Conservation (phyloP, 345 rosid species). For the Gossypium bickii region DNA sequence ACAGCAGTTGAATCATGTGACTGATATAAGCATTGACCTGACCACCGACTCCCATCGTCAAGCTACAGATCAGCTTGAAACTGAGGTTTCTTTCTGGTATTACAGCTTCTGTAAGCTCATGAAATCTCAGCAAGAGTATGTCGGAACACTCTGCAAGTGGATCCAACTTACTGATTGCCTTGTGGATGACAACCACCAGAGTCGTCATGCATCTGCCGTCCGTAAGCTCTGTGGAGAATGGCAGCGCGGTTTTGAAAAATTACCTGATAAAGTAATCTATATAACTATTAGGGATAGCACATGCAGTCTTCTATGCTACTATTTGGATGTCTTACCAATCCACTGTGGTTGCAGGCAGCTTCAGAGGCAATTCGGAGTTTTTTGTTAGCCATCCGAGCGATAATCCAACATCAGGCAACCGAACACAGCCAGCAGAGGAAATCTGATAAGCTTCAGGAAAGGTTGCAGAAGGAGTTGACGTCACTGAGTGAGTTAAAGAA, state of each 20-base stretch:
- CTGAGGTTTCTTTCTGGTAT: slow-evolving; percentile 73
- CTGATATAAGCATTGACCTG: slow-evolving; percentile 39
- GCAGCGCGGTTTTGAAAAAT: slow-evolving; percentile 52
- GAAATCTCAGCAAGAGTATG: slow-evolving; percentile 62
- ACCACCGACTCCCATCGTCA: slow-evolving; percentile 63
- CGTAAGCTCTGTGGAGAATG: slow-evolving; percentile 61
- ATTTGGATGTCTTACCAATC: not conserved
- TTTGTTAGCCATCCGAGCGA: slow-evolving; percentile 49
- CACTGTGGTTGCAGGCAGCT: slow-evolving; percentile 43
- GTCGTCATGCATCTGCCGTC: slow-evolving; percentile 40
- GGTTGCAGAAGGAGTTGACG: slow-evolving; percentile 57
- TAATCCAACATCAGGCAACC: slow-evolving; percentile 55
- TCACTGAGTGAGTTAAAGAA: slow-evolving; percentile 57
- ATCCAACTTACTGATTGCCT: slow-evolving; percentile 55
- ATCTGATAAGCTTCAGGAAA: slow-evolving; percentile 53
- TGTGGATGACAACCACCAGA: slow-evolving; percentile 44
- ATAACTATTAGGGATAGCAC: not conserved
- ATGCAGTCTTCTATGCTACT: not conserved
- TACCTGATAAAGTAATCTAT: slow-evolving; percentile 65
- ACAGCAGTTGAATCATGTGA: slow-evolving; percentile 55
- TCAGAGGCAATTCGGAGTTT: slow-evolving; percentile 66
- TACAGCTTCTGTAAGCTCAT: slow-evolving; percentile 67
- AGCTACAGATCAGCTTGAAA: slow-evolving; percentile 72
- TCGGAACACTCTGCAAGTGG: slow-evolving; percentile 62
- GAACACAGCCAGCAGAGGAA: slow-evolving; percentile 51